Base-by-base conservation (phyloP, 2,329 filamentous ascomycete species). In the Cladobotryum protrusum region DNA sequence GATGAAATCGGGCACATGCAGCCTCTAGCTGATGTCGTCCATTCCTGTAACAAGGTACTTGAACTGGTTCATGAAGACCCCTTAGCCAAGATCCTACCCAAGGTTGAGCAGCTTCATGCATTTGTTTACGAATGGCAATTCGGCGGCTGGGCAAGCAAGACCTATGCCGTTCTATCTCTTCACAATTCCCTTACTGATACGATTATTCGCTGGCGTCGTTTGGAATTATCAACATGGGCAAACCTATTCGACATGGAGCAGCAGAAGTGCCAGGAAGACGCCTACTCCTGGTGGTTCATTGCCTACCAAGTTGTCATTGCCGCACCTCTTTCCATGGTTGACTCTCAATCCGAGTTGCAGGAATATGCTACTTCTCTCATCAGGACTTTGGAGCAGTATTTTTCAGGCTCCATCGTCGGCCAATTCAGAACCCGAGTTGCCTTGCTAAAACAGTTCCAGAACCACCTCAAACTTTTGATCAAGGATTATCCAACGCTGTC, bases 201-300 rank as follows among this genome's bases (percentile, higher is more conserved):
- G 20, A 85, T 96, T 46, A 85, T 97, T 49, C 81, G 79, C 62
- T 99, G 95, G 95, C 81, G 93, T 54, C 85, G 91, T 52, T 75
- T 99, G 32, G 93, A 99, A 63, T 75, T 99, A 20, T 86, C 87
- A 0, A 96, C 92, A 1, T 99, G 93, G 93, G 84, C 87, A 34
- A 87, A 85, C 39, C 69, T 99, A 3, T 86, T 99, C 53, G 89
- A 96, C 57, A 82, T 87, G 65, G 93, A 99, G 66, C 77, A 83
- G 35, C 76, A 81, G 47, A 89, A 86, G 59, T 90, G 85, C 59
- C 75, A 84, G 18, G 79, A 88, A 44, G 85, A 89, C 61, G 90
- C 92, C 2, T 85, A 83, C 59, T 85, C 86, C 14, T 99, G 93
- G 93, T 99, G 91, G 85, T 99, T 96, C 60, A 79, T 97, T 52